phyloP scores from a whole-genome alignment of 1,139 yeast species.

The Pichia sp. region DNA sequence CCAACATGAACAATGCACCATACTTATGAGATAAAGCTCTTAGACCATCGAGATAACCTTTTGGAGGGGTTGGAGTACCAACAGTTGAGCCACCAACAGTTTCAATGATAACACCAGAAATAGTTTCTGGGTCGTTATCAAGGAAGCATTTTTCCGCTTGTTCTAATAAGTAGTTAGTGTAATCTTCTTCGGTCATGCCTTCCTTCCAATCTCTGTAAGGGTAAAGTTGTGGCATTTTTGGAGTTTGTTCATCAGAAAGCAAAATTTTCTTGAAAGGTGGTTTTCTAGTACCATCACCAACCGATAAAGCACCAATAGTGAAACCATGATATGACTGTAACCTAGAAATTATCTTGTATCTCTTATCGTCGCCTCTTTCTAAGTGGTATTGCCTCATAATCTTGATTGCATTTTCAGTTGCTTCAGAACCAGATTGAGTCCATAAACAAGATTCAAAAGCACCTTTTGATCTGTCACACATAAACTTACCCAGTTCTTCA shows the following conservation, averaged over 20 bases:
- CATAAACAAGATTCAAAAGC: slow-evolving; percentile 48
- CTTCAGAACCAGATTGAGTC: slow-evolving; percentile 57
- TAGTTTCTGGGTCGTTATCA: slow-evolving; percentile 45
- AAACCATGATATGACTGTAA: slow-evolving; percentile 52
- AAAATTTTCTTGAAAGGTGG: slow-evolving; percentile 36
- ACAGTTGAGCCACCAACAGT: slow-evolving; percentile 53
- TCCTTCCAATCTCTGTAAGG: slow-evolving; percentile 43
- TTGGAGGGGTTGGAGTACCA: slow-evolving; percentile 51
- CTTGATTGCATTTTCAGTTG: slow-evolving; percentile 52
- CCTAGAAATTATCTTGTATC: slow-evolving; percentile 46
- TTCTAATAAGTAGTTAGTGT: slow-evolving; percentile 38
- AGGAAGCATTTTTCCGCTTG: slow-evolving; percentile 43
- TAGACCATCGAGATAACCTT: slow-evolving; percentile 50
- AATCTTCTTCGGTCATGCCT: slow-evolving; percentile 45
- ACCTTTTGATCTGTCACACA: slow-evolving; percentile 46
- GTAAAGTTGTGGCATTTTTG: slow-evolving; percentile 40
- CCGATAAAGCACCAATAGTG: slow-evolving; percentile 48
- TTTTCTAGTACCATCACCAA: slow-evolving; percentile 37
- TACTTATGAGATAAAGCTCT: slow-evolving; percentile 50
- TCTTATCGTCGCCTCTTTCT: slow-evolving; percentile 43
- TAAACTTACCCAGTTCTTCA: slow-evolving; percentile 46
- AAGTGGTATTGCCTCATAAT: slow-evolving; percentile 42
- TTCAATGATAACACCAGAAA: slow-evolving; percentile 48
- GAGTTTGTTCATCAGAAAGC: slow-evolving; percentile 35
- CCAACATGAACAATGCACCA: slow-evolving; percentile 49